phyloP scores from a whole-genome alignment of 2,329 filamentous ascomycete species.

The Neofusicoccum parvum region DNA sequence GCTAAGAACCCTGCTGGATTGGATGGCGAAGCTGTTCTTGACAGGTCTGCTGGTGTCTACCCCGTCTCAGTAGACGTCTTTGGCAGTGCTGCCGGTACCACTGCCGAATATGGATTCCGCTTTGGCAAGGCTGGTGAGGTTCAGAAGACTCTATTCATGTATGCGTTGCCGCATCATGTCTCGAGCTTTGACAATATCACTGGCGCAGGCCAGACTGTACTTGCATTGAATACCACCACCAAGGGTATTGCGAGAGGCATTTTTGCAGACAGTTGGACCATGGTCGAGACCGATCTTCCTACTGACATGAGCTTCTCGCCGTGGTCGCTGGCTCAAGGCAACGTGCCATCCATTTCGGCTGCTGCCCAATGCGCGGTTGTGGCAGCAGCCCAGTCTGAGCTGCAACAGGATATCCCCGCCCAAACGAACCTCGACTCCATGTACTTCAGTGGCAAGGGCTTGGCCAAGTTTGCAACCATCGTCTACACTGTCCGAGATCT shows the following conservation, averaged over 20 bases:
- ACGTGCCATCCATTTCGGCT: slow-evolving; percentile 44
- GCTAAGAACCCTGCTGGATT: slow-evolving; percentile 68
- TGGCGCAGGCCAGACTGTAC: slow-evolving; percentile 50
- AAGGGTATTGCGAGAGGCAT: slow-evolving; percentile 82
- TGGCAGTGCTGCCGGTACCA: slow-evolving; percentile 44
- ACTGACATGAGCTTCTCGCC: slow-evolving; percentile 76
- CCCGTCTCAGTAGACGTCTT: slow-evolving; percentile 60
- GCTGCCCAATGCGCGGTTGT: slow-evolving; percentile 62
- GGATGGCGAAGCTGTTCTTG: slow-evolving; percentile 67
- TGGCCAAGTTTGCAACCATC: slow-evolving; percentile 49
- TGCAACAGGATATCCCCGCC: slow-evolving; percentile 71
- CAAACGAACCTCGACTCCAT: slow-evolving; percentile 85
- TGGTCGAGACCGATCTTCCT: slow-evolving; percentile 73
- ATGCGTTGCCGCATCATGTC: slow-evolving; percentile 84
- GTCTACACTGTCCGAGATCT: slow-evolving; percentile 54
- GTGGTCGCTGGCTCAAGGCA: slow-evolving; percentile 62
- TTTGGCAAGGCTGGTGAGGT: slow-evolving; percentile 71
- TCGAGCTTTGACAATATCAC: slow-evolving; percentile 69
- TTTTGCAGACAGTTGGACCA: slow-evolving; percentile 55
- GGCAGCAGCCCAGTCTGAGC: slow-evolving; percentile 66
- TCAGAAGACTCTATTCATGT: slow-evolving; percentile 72
- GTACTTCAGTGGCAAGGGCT: slow-evolving; percentile 50
- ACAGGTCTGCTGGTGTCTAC: slow-evolving; percentile 76
- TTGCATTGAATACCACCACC: slow-evolving; percentile 77
- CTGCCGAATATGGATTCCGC: slow-evolving; percentile 72